Evolutionary conservation across 2,329 filamentous ascomycete genomes (phyloP).

Genomic region (Pseudogymnoascus sp.): DNA sequence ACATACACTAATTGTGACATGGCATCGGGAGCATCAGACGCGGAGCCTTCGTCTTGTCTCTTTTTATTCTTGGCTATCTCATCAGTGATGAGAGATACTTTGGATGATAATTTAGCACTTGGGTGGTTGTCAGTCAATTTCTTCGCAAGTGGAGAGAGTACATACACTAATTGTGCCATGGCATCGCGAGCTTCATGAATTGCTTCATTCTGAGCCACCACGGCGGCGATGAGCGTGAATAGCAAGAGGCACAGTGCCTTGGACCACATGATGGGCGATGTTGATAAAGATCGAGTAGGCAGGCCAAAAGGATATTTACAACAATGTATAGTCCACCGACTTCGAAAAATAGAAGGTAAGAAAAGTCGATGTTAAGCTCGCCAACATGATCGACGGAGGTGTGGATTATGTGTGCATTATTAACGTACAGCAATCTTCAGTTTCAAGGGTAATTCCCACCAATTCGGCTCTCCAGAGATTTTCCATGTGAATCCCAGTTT

Average conservation of each 20-base stretch:
- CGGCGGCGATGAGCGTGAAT: background rate
- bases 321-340: background rate
- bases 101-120: background rate
- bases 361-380: background rate
- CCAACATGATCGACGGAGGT: background rate
- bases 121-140: background rate
- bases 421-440: background rate
- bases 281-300: background rate
- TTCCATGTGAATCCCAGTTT: background rate
- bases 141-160: background rate
- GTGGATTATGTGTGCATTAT: background rate
- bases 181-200: background rate
- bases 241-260: background rate
- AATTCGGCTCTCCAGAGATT: background rate
- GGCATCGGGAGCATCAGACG: background rate
- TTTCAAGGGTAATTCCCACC: background rate
- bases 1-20: background rate
- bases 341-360: background rate
- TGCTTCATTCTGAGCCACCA: background rate
- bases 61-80: background rate
- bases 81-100: background rate
- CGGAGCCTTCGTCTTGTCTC: background rate
- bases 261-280: slow-evolving; percentile 8
- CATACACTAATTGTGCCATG: background rate
- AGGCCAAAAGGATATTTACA: background rate